Conservation (phyloP, 306 rosid genomes). For the Hylodesmum podocarpum region DNA sequence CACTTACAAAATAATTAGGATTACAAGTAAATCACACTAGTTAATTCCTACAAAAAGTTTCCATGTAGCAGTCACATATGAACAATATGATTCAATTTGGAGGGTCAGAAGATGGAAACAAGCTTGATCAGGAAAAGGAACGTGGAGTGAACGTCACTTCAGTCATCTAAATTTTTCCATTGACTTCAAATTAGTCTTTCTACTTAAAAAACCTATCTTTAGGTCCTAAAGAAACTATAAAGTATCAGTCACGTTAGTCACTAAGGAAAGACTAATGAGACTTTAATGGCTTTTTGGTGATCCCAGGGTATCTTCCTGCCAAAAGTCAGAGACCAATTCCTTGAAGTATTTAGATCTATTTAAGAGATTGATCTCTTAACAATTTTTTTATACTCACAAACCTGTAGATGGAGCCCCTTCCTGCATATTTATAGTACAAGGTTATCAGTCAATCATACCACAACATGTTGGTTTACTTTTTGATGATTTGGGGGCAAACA, state of each 20-base stretch:
- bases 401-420: too few relatives aligned
- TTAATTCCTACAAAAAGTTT: not conserved
- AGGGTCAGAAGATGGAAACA: not conserved
- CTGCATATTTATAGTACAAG: too few relatives aligned
- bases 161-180: not conserved
- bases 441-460: not conserved
- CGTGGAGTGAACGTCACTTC: not conserved
- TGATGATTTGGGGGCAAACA: too few relatives aligned
- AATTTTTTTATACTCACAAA: too few relatives aligned
- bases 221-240: not conserved
- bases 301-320: too few relatives aligned
- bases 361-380: too few relatives aligned
- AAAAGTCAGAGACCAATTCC: too few relatives aligned
- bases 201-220: too few relatives aligned
- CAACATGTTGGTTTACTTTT: not conserved
- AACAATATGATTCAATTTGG: not conserved
- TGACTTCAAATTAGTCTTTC: not conserved
- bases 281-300: too few relatives aligned
- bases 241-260: not conserved
- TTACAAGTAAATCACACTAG: not conserved
- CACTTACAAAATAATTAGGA: not conserved
- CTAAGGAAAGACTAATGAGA: too few relatives aligned
- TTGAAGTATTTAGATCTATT: too few relatives aligned
- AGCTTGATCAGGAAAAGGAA: too few relatives aligned
- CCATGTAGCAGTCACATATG: not conserved